Percentiles rank a stretch among this genome's conserved stretches.
Evolutionary conservation across 257 asterid species (phyloP).

Genomic region (Primulina huaijiensis): DNA sequence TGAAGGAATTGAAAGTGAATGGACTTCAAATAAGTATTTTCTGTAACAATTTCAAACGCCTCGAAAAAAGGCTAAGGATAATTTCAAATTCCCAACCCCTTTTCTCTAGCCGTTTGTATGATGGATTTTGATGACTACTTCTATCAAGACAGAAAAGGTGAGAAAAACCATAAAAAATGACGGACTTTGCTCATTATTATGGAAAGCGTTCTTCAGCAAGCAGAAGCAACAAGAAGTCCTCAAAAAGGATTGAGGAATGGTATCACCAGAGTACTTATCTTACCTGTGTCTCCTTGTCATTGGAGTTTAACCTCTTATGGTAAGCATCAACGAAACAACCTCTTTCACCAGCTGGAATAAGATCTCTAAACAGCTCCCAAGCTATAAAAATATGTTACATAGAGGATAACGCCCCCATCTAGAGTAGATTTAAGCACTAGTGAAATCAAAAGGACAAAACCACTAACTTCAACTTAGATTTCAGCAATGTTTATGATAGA

Average conservation of each 20-base stretch:
- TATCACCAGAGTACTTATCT: slow-evolving; percentile 28
- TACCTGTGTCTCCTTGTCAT: slow-evolving; percentile 84
- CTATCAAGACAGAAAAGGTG: not conserved
- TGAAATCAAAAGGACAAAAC: not conserved
- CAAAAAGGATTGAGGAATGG: slow-evolving; percentile 20
- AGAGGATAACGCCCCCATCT: slow-evolving; percentile 13
- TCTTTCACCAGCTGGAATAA: slow-evolving; percentile 89
- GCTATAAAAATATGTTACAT: slow-evolving; percentile 40
- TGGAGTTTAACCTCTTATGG: slow-evolving; percentile 81
- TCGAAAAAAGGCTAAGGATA: not conserved
- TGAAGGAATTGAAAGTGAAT: not conserved
- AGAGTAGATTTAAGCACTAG: not conserved
- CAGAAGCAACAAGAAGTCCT: slow-evolving; percentile 12
- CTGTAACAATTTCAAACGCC: not conserved
- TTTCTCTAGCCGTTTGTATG: not conserved
- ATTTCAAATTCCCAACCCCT: not conserved
- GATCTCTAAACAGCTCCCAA: slow-evolving; percentile 95
- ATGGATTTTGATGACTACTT: not conserved
- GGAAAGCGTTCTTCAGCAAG: not conserved
- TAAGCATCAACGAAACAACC: slow-evolving; percentile 76
- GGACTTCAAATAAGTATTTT: too few relatives aligned
- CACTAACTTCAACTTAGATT: not conserved
- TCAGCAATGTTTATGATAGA: not conserved
- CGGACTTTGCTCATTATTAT: not conserved
- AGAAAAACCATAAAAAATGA: not conserved